A percentile compares a stretch with the other conserved stretches of the same genome.
Conservation (phyloP, 768 basidiomycete genomes). For the Naematelia encephala region DNA sequence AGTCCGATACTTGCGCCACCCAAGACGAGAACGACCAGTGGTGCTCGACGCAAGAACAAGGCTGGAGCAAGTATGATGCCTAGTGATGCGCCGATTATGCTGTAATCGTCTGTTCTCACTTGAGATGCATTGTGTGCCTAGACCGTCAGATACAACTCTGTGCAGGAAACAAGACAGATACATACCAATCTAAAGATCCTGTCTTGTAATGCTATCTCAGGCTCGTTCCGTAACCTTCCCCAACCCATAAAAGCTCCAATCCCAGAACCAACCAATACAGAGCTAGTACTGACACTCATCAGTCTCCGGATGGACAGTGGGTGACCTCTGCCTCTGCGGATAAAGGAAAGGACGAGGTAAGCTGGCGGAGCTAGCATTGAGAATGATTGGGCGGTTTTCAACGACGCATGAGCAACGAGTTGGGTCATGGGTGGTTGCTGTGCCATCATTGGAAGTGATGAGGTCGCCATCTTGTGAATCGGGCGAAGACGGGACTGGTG, state of each 20-base stretch:
- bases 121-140: constrained; percentile 32
- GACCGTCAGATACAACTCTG: not conserved
- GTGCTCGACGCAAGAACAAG: constrained; percentile 43
- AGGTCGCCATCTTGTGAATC: constrained; percentile 31
- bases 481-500: no score
- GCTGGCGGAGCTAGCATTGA: constrained; percentile 39
- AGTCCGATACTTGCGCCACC: constrained; percentile 47
- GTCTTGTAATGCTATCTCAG: constrained; percentile 29
- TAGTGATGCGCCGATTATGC: constrained; percentile 43
- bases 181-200: constrained; percentile 36
- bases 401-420: constrained; percentile 37
- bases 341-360: constrained; percentile 32
- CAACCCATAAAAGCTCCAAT: constrained; percentile 29
- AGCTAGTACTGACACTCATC: constrained; percentile 19
- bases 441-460: constrained; percentile 21
- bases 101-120: constrained; percentile 45
- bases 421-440: constrained; percentile 27
- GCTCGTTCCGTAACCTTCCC: constrained; percentile 26
- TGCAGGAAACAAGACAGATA: constrained; percentile 11
- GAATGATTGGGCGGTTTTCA: constrained; percentile 42
- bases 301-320: constrained; percentile 37
- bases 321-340: constrained; percentile 16
- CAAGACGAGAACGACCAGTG: constrained; percentile 30
- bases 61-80: constrained; percentile 41
- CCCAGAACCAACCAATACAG: constrained; percentile 24